Evolutionary conservation across 106 monocot species (phyloP).

Genomic region (Chionographis japonica): DNA sequence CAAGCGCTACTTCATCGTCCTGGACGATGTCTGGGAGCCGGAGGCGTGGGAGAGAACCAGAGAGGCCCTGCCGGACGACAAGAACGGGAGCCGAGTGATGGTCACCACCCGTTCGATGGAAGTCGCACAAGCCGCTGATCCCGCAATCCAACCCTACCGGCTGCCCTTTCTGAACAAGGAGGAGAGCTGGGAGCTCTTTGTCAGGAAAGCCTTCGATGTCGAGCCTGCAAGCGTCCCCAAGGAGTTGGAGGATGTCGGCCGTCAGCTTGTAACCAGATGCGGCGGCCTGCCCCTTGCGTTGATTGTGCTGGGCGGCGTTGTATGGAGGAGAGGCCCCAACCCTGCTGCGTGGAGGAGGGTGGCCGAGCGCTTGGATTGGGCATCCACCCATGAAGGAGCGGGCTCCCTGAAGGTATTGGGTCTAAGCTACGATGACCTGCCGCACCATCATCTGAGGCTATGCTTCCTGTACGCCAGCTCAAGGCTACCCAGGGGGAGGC

Average conservation of each 20-base stretch:
- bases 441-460: slow-evolving; percentile 26
- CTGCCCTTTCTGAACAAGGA: slow-evolving; percentile 16
- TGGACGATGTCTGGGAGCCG: slow-evolving; percentile 30
- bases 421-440: slow-evolving; percentile 46
- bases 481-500: no score
- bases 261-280: slow-evolving; percentile 31
- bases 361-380: slow-evolving; percentile 27
- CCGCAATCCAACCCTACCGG: slow-evolving; percentile 9
- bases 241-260: slow-evolving; percentile 20
- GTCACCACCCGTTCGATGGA: slow-evolving; percentile 17
- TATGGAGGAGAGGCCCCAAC: slow-evolving; percentile 11
- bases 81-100: slow-evolving; percentile 9
- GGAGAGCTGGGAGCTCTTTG: slow-evolving; percentile 39
- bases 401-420: slow-evolving; percentile 35
- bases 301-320: slow-evolving; percentile 34
- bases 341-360: slow-evolving; percentile 16
- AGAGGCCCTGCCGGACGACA: slow-evolving; percentile 13
- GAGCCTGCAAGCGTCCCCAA: neutral
- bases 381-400: slow-evolving; percentile 6
- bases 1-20: slow-evolving; percentile 18
- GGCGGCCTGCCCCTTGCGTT: slow-evolving; percentile 48
- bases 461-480: slow-evolving; percentile 32
- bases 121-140: slow-evolving; percentile 18
- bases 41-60: slow-evolving; percentile 13
- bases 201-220: slow-evolving; percentile 16